These are phyloP conservation scores for Kwoniella botswanensis DNA, from an alignment of 768 basidiomycete genomes.

Conservation along the genomic window DNA sequence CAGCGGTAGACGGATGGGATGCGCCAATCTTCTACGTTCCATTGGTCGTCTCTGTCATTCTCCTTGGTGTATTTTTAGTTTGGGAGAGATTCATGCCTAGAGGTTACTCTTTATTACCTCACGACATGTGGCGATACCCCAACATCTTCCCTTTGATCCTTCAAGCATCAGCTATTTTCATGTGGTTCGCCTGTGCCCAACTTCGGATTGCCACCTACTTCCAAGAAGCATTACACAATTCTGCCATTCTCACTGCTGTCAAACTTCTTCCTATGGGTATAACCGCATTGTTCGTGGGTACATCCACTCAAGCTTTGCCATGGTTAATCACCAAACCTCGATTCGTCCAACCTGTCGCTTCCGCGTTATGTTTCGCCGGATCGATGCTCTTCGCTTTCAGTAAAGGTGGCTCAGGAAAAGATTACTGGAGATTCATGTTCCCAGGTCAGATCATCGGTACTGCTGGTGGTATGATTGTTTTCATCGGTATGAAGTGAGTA, in stretches of 20 bases:
- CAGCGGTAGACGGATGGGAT: conserved; percentile 47
- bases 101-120: conserved; percentile 49
- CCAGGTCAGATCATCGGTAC: conserved; percentile 47
- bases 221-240: conserved; percentile 43
- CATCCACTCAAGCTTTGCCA: conserved; percentile 41
- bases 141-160: conserved; percentile 53
- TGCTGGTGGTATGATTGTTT: conserved; percentile 49
- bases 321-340: conserved; percentile 49
- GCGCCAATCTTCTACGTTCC: conserved; percentile 53
- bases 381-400: conserved; percentile 49
- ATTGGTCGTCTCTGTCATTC: conserved; percentile 44
- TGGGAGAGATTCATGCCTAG: conserved; percentile 44
- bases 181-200: conserved; percentile 53
- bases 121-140: conserved; percentile 49
- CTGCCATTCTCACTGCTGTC: conserved; percentile 50
- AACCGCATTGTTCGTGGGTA: conserved; percentile 49
- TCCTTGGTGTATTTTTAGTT: conserved; percentile 45
- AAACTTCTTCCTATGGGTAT: conserved; percentile 54
- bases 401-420: conserved; percentile 41
- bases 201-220: conserved; percentile 53
- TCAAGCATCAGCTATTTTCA: conserved; percentile 48
- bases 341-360: conserved; percentile 45
- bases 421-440: conserved; percentile 55
- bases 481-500: conserved; percentile 44
- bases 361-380: conserved; percentile 46